Conservation (phyloP, 176 grass and related monocot genomes). For the Panicum miliaceum region DNA sequence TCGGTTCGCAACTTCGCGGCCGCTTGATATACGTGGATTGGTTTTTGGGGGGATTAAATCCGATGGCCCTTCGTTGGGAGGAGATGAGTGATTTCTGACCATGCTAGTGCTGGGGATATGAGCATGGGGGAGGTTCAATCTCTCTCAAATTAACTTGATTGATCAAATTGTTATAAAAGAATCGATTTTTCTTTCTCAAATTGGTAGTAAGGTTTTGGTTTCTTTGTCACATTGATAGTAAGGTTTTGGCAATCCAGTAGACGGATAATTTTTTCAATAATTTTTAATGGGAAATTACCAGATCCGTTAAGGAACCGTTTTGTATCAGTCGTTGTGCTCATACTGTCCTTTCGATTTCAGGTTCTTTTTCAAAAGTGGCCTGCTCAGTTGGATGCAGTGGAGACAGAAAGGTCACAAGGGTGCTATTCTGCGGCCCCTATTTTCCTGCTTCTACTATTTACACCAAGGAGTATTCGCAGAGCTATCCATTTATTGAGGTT, state of each 20-base stretch:
- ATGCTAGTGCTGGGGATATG: neutral
- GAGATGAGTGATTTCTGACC: no score
- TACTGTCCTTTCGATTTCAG: conserved; percentile 24
- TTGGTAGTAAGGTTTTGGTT: neutral
- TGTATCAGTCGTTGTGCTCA: neutral
- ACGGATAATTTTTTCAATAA: neutral
- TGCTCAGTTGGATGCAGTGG: conserved; percentile 27
- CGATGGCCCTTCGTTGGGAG: neutral
- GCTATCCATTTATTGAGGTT: conserved; percentile 82
- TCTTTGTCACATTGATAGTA: neutral
- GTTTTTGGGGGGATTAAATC: neutral
- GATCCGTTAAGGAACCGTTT: neutral
- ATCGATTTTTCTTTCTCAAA: neutral
- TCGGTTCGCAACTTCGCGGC: neutral
- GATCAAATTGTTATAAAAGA: neutral
- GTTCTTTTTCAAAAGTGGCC: conserved; percentile 45
- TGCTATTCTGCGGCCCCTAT: conserved; percentile 77
- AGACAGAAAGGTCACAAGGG: conserved; percentile 44
- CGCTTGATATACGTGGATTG: neutral
- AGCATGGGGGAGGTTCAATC: neutral
- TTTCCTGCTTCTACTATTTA: conserved; percentile 69
- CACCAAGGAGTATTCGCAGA: conserved; percentile 71
- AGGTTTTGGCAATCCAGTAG: neutral
- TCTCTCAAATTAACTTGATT: neutral
- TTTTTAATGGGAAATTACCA: neutral